A percentile compares a stretch with the other conserved stretches of the same genome.
phyloP scores from a whole-genome alignment of 179 eudicot genomes.

The Camellia oleifera region DNA sequence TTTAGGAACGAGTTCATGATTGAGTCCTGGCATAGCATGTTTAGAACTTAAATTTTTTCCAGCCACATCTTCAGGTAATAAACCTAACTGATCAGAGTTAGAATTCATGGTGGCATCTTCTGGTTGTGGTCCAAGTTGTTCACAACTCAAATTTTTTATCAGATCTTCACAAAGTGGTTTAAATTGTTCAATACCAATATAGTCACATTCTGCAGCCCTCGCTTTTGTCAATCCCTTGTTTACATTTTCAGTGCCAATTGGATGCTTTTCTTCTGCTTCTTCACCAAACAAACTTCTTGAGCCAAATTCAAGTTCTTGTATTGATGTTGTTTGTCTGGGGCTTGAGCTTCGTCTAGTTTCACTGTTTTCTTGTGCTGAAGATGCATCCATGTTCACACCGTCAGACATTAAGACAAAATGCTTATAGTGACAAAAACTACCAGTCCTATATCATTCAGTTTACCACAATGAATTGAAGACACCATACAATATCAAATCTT shows the following conservation, averaged over 20 bases:
- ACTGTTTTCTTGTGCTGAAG: conserved; percentile 21
- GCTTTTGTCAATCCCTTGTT: conserved; percentile 16
- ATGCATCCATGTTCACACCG: conserved; percentile 24
- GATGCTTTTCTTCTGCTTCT: conserved; percentile 9
- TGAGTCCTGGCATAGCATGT: conserved; percentile 11
- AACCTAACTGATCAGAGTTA: conserved; percentile 1
- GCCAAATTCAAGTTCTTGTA: conserved; percentile 5
- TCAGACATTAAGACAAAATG: conserved; percentile 19
- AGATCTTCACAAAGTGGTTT: conserved; percentile 2
- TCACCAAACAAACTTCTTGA: conserved; percentile 11
- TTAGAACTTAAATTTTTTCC: conserved; percentile 13
- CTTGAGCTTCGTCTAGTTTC: not conserved
- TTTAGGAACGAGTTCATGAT: conserved; percentile 14
- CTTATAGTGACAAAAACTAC: not conserved
- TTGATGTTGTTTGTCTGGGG: conserved; percentile 11
- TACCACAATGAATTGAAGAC: not conserved
- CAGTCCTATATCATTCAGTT: conserved; percentile 3
- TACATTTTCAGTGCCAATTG: conserved; percentile 6
- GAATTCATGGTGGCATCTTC: conserved; percentile 12
- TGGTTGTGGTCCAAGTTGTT: conserved; percentile 3
- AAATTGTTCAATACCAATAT: conserved; percentile 11
- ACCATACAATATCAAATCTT: not conserved
- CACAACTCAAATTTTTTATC: conserved; percentile 16
- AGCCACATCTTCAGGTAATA: not conserved
- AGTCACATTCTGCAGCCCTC: conserved; percentile 6